Conservation (phyloP, 495 filamentous ascomycete genomes). For the Rostrohypoxylon terebratum region DNA sequence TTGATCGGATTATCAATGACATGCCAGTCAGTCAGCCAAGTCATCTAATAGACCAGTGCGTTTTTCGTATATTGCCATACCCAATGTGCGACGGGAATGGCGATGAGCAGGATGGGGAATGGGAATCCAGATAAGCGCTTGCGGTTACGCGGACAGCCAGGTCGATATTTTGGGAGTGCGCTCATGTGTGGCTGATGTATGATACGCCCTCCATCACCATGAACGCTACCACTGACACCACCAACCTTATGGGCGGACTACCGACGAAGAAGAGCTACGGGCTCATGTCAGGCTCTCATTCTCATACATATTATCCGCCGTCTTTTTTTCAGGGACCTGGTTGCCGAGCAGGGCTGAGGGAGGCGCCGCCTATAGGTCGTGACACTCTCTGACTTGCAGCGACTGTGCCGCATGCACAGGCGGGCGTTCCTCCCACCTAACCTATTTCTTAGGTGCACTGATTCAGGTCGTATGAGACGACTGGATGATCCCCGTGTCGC, state of each 20-base stretch:
- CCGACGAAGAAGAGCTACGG: neutral
- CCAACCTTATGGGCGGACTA: constrained; percentile 11
- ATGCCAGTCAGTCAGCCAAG: constrained; percentile 14
- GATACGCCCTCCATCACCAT: neutral
- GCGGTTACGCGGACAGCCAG: constrained; percentile 12
- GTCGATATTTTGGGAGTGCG: constrained; percentile 35
- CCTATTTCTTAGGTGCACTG: no score
- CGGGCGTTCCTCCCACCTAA: constrained; percentile 12
- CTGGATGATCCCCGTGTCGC: neutral
- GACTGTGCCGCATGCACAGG: constrained; percentile 34
- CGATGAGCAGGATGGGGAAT: neutral
- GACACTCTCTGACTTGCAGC: constrained; percentile 33
- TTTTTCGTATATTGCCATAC: constrained; percentile 11
- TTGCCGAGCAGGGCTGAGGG: constrained; percentile 44
- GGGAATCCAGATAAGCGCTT: constrained; percentile 43
- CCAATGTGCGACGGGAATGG: constrained; percentile 18
- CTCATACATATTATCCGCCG: neutral
- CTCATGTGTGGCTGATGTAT: neutral
- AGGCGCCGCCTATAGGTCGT: constrained; percentile 37
- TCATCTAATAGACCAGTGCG: neutral
- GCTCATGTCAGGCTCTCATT: constrained; percentile 6
- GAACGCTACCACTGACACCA: no score
- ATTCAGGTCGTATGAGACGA: neutral
- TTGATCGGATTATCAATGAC: constrained; percentile 1
- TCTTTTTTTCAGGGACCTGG: constrained; percentile 10